Conservation (phyloP, 257 asterid species). For the Capsicum chinense region DNA sequence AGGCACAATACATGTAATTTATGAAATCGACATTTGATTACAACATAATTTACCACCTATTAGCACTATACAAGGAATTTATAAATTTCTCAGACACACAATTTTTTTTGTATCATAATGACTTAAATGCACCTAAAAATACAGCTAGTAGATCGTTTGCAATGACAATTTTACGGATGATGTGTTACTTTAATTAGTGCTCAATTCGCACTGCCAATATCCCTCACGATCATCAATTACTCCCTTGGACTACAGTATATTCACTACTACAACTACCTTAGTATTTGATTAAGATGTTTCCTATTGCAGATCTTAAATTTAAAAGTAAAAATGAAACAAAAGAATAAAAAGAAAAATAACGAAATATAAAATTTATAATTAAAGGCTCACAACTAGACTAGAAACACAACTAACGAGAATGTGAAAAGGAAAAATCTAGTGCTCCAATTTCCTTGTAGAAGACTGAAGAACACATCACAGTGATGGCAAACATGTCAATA, state of each 20-base stretch:
- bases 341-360: not conserved
- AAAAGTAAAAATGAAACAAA: not conserved
- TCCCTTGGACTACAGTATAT: too few species aligned
- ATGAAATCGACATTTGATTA: not conserved
- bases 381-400: not conserved
- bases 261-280: slow-evolving; percentile 2
- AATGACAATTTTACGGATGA: slow-evolving; percentile 13
- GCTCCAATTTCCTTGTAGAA: slow-evolving; percentile 1
- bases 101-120: not conserved
- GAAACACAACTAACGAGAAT: not conserved
- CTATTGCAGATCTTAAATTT: not conserved
- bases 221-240: not conserved
- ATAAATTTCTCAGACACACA: not conserved
- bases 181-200: not conserved
- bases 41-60: slow-evolving; percentile 7
- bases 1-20: too few species aligned
- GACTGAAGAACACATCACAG: not conserved
- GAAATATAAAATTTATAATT: not conserved
- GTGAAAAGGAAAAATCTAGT: not conserved
- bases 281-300: not conserved
- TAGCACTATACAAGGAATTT: slow-evolving; percentile 11
- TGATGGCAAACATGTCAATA: not conserved
- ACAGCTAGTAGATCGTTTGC: not conserved
- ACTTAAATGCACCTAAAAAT: not conserved
- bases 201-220: not conserved